Conservation (phyloP, 345 rosid genomes). For the Streptanthus diversifolius region DNA sequence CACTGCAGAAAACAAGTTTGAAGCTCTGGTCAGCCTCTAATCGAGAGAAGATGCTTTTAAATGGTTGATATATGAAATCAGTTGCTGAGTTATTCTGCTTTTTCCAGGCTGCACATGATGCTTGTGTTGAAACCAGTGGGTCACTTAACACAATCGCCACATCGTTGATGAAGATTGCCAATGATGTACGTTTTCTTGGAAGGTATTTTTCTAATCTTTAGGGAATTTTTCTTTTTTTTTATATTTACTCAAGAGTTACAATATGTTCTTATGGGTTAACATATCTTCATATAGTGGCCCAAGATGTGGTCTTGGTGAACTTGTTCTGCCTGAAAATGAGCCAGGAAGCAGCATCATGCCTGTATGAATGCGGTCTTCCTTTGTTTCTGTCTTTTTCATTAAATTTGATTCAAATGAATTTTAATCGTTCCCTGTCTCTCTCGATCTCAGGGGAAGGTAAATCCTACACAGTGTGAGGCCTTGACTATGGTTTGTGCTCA, state of each 20-base stretch:
- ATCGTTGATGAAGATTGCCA: constrained; percentile 89
- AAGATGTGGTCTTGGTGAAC: constrained; percentile 97
- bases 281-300: constrained; percentile 70
- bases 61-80: background rate
- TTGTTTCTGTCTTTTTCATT: constrained; percentile 4
- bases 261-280: constrained; percentile 18
- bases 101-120: constrained; percentile 94
- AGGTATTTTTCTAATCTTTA: constrained; percentile 43
- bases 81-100: constrained; percentile 17
- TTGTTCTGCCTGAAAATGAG: constrained; percentile 97
- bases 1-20: constrained; percentile 97
- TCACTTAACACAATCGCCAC: constrained; percentile 75
- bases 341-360: constrained; percentile 99
- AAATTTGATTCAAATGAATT: background rate
- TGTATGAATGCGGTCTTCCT: constrained; percentile 41
- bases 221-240: background rate
- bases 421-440: constrained; percentile 21
- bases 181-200: constrained; percentile 87
- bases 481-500: constrained; percentile 97
- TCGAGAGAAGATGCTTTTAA: background rate
- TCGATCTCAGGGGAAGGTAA: constrained; percentile 84
- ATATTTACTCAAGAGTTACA: background rate
- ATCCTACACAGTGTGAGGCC: constrained; percentile 99
- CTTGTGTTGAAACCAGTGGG: constrained; percentile 95
- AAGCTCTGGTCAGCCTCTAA: constrained; percentile 76